Conservation (phyloP, 2,329 filamentous ascomycete genomes). For the Escovopsis sp. region DNA sequence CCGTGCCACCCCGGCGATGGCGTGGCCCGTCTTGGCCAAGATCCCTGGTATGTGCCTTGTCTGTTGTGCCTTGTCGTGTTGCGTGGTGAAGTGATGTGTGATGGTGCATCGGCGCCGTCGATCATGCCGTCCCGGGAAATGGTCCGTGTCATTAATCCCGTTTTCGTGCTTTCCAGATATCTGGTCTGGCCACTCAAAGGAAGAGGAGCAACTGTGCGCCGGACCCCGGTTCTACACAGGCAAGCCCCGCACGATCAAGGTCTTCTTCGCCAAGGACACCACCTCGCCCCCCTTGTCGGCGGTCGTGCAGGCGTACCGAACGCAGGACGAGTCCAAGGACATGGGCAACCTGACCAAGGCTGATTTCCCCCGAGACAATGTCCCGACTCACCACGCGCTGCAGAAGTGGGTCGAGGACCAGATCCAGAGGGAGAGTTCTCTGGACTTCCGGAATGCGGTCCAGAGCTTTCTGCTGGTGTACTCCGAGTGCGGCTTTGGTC, state of each 20-base stretch:
- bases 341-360: conserved; percentile 17
- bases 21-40: conserved; percentile 23
- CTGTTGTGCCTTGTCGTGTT: no score
- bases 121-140: background rate
- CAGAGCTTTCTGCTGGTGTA: conserved; percentile 24
- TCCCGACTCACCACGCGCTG: conserved; percentile 20
- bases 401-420: conserved; percentile 23
- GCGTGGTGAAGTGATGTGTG: no score
- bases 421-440: conserved; percentile 18
- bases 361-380: conserved; percentile 21
- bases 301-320: conserved; percentile 22
- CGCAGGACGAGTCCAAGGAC: conserved; percentile 16
- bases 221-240: conserved; percentile 22
- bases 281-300: conserved; percentile 24
- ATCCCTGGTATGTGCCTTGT: conserved; percentile 18
- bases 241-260: conserved; percentile 20
- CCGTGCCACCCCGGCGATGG: conserved; percentile 21
- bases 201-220: conserved; percentile 18
- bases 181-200: conserved; percentile 20
- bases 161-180: conserved; percentile 17
- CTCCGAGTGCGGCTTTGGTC: conserved; percentile 17
- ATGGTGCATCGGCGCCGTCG: no score
- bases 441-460: conserved; percentile 18
- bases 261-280: conserved; percentile 20
- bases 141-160: conserved; percentile 4